These are phyloP conservation scores for Antitrichia curtipendula DNA, from an alignment of 225 moss, liverwort and hornwort genomes.

Conservation along the genomic window DNA sequence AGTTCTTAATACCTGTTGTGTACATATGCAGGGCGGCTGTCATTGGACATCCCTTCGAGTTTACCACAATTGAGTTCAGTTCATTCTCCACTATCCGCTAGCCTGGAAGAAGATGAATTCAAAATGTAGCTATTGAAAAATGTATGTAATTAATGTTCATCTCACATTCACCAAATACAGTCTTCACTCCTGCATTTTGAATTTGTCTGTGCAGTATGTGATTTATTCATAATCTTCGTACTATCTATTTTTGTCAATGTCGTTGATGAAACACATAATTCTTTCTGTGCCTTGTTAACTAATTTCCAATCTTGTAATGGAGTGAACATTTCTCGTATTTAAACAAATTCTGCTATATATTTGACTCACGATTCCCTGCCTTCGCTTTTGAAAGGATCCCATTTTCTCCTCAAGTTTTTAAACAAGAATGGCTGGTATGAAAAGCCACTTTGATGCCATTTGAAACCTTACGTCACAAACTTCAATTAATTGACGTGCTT, in stretches of 20 bases:
- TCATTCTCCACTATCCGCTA: conserved; percentile 64
- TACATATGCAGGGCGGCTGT: conserved; percentile 57
- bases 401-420: not conserved
- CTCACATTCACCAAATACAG: not conserved
- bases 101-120: not conserved
- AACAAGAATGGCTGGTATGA: not conserved
- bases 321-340: not conserved
- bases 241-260: not conserved
- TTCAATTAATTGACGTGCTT: not conserved
- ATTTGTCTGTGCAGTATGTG: not conserved
- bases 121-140: not conserved
- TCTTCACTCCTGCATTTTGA: not conserved
- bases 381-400: not conserved
- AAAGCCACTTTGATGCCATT: not conserved
- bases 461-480: not conserved
- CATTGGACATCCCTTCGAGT: conserved; percentile 79
- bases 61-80: conserved; percentile 72
- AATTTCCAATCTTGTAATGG: not conserved
- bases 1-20: not conserved
- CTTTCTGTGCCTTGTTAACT: not conserved
- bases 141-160: not conserved
- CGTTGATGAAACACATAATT: not conserved
- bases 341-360: not conserved
- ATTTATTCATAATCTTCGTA: not conserved
- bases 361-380: not conserved